These are phyloP conservation scores for Parsonsia alboflavescens DNA, from an alignment of 257 asterid genomes.

Conservation along the genomic window DNA sequence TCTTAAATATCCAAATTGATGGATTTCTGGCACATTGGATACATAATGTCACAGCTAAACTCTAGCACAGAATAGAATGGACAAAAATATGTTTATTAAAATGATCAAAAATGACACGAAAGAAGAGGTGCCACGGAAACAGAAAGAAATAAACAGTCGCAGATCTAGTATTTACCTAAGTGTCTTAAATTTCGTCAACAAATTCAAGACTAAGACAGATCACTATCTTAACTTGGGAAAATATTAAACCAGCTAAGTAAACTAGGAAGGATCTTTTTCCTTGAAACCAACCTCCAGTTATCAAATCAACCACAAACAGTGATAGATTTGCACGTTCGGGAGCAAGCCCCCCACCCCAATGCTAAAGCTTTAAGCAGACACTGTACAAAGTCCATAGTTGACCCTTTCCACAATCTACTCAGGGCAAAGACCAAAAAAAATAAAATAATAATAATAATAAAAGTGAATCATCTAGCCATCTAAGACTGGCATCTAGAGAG, in stretches of 20 bases:
- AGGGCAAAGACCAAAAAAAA: neutral
- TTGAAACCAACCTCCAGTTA: constrained; percentile 8
- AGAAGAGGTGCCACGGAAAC: neutral
- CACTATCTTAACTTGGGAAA: neutral
- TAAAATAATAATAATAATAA: neutral
- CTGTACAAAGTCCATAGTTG: neutral
- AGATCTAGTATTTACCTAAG: too few species aligned
- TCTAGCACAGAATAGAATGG: neutral
- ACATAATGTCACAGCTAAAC: neutral
- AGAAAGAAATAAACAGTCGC: neutral
- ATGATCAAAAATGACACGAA: neutral
- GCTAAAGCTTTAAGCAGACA: neutral
- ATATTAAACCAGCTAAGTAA: neutral
- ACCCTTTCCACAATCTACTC: neutral
- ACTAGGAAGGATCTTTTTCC: neutral
- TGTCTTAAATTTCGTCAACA: neutral
- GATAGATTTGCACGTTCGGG: neutral
- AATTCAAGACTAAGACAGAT: neutral
- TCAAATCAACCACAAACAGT: neutral
- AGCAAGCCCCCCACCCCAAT: too few species aligned
- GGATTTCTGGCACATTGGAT: neutral
- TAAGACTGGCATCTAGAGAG: neutral
- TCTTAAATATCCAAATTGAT: neutral
- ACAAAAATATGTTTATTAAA: neutral
- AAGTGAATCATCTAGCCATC: neutral